These are phyloP conservation scores for Eimeria sp. DNA, from an alignment of 169 alveolate genomes.

Conservation along the genomic window DNA sequence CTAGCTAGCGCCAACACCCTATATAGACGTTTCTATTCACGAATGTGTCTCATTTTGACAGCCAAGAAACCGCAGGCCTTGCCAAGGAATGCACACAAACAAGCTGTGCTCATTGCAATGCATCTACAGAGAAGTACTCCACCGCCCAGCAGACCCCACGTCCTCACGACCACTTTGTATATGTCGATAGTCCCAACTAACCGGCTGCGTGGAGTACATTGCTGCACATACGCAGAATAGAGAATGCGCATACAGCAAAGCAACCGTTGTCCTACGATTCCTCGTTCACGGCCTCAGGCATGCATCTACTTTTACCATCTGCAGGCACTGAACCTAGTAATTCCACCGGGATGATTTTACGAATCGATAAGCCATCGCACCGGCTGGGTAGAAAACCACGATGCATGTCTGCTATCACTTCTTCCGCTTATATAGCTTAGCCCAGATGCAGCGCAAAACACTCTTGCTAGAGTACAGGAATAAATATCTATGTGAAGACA, in stretches of 20 bases:
- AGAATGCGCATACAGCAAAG: neutral
- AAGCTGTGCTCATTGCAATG: neutral
- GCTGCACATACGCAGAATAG: neutral
- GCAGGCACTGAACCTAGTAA: too few species aligned
- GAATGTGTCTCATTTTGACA: neutral
- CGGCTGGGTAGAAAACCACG: neutral
- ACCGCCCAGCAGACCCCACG: neutral
- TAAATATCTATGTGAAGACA: too few species aligned
- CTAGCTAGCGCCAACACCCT: neutral
- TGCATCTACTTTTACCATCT: too few species aligned
- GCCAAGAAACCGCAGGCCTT: too few species aligned
- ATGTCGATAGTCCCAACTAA: neutral
- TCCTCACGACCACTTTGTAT: too few species aligned
- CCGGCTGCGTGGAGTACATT: neutral
- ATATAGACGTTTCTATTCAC: neutral
- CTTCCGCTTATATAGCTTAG: neutral
- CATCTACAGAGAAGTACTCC: neutral
- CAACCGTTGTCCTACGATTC: neutral
- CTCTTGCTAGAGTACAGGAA: neutral
- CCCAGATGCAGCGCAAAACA: neutral
- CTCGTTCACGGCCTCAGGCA: neutral
- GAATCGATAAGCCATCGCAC: neutral
- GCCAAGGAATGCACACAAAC: too few species aligned
- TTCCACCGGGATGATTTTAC: too few species aligned
- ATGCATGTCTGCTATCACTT: neutral